Conservation (phyloP, 2,329 filamentous ascomycete species). For the Xylariaceae sp. region DNA sequence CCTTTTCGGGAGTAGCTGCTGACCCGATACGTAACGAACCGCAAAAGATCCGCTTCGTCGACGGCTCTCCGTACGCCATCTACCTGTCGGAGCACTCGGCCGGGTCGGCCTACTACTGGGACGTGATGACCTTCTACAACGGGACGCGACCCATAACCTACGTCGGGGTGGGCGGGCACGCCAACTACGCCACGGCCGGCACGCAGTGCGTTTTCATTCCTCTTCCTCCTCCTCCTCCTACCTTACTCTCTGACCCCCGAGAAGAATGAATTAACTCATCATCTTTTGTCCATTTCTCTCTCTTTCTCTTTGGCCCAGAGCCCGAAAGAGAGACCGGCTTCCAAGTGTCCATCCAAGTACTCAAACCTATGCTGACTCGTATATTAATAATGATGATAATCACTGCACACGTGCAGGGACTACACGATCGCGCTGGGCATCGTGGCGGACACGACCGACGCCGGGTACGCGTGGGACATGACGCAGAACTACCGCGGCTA, state of each 20-base stretch:
- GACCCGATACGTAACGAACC: not conserved
- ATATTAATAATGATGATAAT: too few relatives aligned
- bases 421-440: constrained; percentile 6
- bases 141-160: constrained; percentile 7
- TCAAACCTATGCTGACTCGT: too few relatives aligned
- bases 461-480: constrained; percentile 7
- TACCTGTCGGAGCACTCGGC: constrained; percentile 8
- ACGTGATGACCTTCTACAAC: constrained; percentile 9
- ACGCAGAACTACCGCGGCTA: constrained; percentile 9
- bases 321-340: too few relatives aligned
- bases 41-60: constrained; percentile 10
- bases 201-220: too few relatives aligned
- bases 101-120: constrained; percentile 8
- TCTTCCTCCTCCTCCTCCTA: too few relatives aligned
- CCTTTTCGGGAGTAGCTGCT: too few relatives aligned
- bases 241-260: too few relatives aligned
- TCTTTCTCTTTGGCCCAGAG: too few relatives aligned
- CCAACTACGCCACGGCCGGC: constrained; percentile 8
- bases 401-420: too few relatives aligned
- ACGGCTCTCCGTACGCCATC: constrained; percentile 7
- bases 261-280: too few relatives aligned
- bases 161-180: constrained; percentile 7
- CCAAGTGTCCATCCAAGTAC: too few relatives aligned
- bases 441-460: constrained; percentile 7
- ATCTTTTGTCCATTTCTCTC: too few relatives aligned